Evolutionary conservation across 805 yeast species (phyloP).

Genomic region (Lipomyces kockii): DNA sequence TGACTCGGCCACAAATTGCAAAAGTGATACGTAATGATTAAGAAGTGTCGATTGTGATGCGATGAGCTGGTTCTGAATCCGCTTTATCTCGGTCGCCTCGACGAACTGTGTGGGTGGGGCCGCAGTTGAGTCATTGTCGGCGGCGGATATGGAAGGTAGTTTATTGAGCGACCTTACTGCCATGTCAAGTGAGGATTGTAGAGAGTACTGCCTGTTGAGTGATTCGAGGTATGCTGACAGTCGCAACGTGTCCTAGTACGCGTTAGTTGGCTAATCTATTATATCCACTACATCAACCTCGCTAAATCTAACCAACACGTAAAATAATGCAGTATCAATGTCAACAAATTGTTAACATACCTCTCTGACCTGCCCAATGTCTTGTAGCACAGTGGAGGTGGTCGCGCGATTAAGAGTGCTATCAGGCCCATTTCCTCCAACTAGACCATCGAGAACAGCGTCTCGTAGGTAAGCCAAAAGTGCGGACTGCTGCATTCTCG

Average conservation of each 20-base stretch:
- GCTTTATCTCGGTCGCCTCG: background rate
- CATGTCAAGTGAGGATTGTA: background rate
- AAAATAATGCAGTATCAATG: background rate
- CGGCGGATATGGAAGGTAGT: background rate
- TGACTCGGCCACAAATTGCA: conserved; percentile 11
- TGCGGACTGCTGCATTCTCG: background rate
- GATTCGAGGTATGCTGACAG: background rate
- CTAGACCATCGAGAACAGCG: conserved; percentile 24
- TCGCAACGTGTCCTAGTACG: background rate
- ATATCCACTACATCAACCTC: too few relatives aligned
- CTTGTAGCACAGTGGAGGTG: background rate
- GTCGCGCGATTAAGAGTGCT: background rate
- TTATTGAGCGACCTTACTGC: background rate
- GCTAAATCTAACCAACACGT: background rate
- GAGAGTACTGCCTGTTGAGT: background rate
- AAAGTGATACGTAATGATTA: conserved; percentile 14
- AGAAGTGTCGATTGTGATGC: conserved; percentile 8
- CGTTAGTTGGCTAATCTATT: background rate
- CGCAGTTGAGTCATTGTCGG: background rate
- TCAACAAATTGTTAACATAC: background rate
- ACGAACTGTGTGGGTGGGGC: background rate
- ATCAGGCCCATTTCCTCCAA: background rate
- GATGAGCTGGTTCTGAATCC: conserved; percentile 16
- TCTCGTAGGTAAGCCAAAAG: conserved; percentile 23
- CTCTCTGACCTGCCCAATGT: background rate